A percentile compares a stretch with the other conserved stretches of the same genome.
These are phyloP conservation scores for carrot (Daucus carota) DNA, from an alignment of 129 eudicot genomes.

Conservation along the genomic window DH1_v3.0 NC_030384.2:42513501-42514000, in stretches of 20 bases:
- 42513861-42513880: background rate
- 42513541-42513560: background rate
- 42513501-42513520: too few species aligned
- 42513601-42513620: background rate
- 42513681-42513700: background rate
- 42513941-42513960: background rate
- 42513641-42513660: background rate
- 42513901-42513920: conserved; percentile 10
- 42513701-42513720: background rate
- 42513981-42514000: conserved; percentile 16
- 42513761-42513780: background rate
- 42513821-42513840: background rate
- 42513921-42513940: conserved; percentile 12
- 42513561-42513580: background rate
- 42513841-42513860: background rate
- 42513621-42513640: background rate
- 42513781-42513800: background rate
- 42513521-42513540: background rate
- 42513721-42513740: background rate
- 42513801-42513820: background rate
- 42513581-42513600: background rate
- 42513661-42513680: background rate
- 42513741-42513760: background rate
- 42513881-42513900: background rate
- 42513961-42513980: background rate